These are phyloP conservation scores for Collybiopsis confluens DNA, from an alignment of 768 basidiomycete species.

Conservation along the genomic window DNA sequence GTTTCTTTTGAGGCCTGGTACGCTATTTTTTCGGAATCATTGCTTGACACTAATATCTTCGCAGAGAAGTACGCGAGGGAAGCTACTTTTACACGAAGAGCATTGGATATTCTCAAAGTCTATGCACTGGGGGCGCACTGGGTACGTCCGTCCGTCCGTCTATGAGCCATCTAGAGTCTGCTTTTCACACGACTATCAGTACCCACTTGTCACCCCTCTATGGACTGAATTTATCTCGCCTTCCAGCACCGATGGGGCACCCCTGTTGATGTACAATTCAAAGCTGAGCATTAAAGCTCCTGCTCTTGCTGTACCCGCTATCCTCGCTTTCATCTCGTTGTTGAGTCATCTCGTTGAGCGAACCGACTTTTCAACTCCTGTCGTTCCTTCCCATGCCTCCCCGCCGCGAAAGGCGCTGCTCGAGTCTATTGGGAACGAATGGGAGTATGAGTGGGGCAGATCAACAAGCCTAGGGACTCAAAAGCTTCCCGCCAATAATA, in stretches of 20 bases:
- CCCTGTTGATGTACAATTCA: constrained; percentile 38
- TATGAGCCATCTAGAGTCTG: no score
- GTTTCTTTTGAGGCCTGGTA: constrained; percentile 63
- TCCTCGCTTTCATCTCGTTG: constrained; percentile 64
- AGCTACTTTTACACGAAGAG: constrained; percentile 37
- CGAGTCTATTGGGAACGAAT: constrained; percentile 41
- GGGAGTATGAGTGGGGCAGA: constrained; percentile 70
- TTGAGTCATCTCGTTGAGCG: constrained; percentile 31
- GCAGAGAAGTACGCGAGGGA: constrained; percentile 46
- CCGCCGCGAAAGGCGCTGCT: constrained; percentile 8
- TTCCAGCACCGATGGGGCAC: constrained; percentile 16
- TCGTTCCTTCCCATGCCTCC: constrained; percentile 24
- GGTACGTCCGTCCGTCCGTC: constrained; percentile 37
- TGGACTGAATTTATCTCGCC: constrained; percentile 57
- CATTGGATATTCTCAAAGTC: constrained; percentile 49
- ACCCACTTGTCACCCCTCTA: constrained; percentile 49
- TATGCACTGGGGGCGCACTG: constrained; percentile 66
- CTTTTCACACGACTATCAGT: constrained; percentile 38
- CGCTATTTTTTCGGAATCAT: constrained; percentile 16
- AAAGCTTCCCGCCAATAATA: constrained; percentile 16
- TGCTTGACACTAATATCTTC: neutral
- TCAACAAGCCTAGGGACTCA: constrained; percentile 34
- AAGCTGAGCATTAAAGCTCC: constrained; percentile 49
- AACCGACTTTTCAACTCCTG: constrained; percentile 26
- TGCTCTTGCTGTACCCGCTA: constrained; percentile 65